Conservation (phyloP, 1,284 basidiomycete genomes). For the Trametes pubescens region DNA sequence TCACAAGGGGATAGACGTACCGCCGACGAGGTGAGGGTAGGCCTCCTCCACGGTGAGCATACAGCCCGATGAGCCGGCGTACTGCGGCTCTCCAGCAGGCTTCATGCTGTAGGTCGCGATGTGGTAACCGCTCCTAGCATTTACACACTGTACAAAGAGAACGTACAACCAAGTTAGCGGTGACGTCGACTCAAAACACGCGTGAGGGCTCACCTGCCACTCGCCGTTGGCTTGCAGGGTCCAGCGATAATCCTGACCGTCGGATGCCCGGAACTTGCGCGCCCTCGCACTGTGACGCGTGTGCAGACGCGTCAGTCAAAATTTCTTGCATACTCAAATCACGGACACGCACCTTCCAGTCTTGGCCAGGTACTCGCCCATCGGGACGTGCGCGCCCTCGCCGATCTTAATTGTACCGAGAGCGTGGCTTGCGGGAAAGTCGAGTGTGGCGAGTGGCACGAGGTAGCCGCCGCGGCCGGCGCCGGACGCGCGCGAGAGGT, state of each 20-base stretch:
- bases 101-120: constrained; percentile 69
- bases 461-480: constrained; percentile 38
- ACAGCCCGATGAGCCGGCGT: constrained; percentile 61
- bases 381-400: constrained; percentile 48
- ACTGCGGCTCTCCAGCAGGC: constrained; percentile 60
- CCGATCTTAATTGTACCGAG: constrained; percentile 61
- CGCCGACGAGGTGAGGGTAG: constrained; percentile 60
- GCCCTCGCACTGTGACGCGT: constrained; percentile 46
- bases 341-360: constrained; percentile 48
- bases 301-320: constrained; percentile 2
- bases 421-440: constrained; percentile 56
- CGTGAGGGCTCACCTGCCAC: constrained; percentile 60
- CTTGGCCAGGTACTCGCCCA: constrained; percentile 60
- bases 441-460: constrained; percentile 55
- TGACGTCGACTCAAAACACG: neutral
- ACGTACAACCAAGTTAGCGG: constrained; percentile 2
- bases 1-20: constrained; percentile 50
- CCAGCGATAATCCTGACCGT: constrained; percentile 69
- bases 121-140: constrained; percentile 52
- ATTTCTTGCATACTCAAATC: constrained; percentile 3
- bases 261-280: constrained; percentile 63
- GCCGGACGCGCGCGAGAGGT: constrained; percentile 37
- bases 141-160: constrained; percentile 57
- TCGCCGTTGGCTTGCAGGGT: constrained; percentile 54
- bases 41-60: constrained; percentile 69